phyloP scores from a whole-genome alignment of 2,329 filamentous ascomycete genomes.

The Dryadomyces quercivorus region DNA sequence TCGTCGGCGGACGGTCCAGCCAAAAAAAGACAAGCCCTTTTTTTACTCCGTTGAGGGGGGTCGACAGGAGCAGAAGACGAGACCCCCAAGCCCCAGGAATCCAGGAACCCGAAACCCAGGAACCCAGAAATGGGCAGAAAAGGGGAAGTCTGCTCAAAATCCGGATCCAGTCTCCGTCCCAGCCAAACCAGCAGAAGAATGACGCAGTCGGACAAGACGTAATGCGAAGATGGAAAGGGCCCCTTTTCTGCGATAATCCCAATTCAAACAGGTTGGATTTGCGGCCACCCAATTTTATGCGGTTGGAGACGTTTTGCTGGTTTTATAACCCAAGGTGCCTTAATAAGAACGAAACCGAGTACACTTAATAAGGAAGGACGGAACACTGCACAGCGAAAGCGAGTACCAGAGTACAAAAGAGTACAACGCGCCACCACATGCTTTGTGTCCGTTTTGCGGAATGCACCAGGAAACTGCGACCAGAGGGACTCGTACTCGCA shows the following conservation, averaged over 20 bases:
- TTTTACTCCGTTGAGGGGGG: too few species aligned
- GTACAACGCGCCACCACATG: too few species aligned
- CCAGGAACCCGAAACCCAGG: too few species aligned
- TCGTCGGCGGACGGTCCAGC: too few species aligned
- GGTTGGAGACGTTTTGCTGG: not conserved
- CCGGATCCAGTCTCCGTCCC: not conserved
- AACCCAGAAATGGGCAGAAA: not conserved
- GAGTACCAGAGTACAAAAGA: too few species aligned
- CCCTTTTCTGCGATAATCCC: not conserved
- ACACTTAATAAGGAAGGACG: not conserved
- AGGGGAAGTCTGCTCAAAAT: not conserved
- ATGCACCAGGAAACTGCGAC: too few species aligned
- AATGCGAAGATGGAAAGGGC: not conserved
- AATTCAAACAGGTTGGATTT: not conserved
- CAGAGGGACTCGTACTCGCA: too few species aligned
- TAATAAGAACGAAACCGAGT: not conserved
- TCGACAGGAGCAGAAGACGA: too few species aligned
- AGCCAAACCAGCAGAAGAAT: not conserved
- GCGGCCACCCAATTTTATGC: not conserved
- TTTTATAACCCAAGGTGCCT: not conserved
- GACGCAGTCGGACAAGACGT: not conserved
- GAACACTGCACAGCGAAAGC: too few species aligned
- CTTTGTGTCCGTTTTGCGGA: too few species aligned
- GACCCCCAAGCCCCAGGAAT: too few species aligned
- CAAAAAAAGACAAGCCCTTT: too few species aligned